Evolutionary conservation across 371 early-diverging fungal species (phyloP).

Genomic region (Haplosporangium sp.): DNA sequence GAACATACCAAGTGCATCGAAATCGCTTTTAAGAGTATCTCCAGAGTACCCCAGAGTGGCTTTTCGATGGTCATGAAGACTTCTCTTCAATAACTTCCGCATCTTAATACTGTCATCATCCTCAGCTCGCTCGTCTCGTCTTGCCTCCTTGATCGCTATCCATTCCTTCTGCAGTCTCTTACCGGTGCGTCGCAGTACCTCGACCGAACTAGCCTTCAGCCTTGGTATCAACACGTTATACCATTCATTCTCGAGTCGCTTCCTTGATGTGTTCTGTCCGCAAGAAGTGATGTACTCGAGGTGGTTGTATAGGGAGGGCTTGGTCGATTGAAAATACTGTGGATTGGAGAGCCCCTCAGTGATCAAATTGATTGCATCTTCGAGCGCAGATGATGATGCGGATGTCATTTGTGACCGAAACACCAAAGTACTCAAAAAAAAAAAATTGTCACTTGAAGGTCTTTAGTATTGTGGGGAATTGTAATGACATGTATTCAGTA

Average conservation of each 20-base stretch:
- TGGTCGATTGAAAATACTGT: constrained; percentile 1
- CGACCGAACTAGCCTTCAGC: constrained; percentile 9
- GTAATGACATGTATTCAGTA: too few relatives aligned
- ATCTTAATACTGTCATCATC: not conserved
- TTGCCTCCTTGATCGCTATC: constrained; percentile 3
- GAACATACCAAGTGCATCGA: too few relatives aligned
- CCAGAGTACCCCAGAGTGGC: not conserved
- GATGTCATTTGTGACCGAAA: too few relatives aligned
- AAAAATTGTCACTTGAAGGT: too few relatives aligned
- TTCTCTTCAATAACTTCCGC: not conserved
- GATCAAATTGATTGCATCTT: not conserved
- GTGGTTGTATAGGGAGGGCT: not conserved
- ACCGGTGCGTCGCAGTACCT: constrained; percentile 8
- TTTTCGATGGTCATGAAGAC: not conserved
- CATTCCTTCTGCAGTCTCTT: constrained; percentile 12
- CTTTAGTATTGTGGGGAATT: too few relatives aligned
- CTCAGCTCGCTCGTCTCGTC: not conserved
- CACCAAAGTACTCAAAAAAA: too few relatives aligned
- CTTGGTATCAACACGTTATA: not conserved
- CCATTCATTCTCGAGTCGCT: constrained; percentile 3
- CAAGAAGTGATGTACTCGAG: not conserved
- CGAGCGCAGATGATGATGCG: too few relatives aligned
- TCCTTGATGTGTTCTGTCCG: not conserved
- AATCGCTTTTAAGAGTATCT: not conserved
- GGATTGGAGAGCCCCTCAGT: not conserved